These are phyloP conservation scores for Skeletonema costatum DNA, from an alignment of 108 stramenopile genomes.

Conservation along the genomic window DNA sequence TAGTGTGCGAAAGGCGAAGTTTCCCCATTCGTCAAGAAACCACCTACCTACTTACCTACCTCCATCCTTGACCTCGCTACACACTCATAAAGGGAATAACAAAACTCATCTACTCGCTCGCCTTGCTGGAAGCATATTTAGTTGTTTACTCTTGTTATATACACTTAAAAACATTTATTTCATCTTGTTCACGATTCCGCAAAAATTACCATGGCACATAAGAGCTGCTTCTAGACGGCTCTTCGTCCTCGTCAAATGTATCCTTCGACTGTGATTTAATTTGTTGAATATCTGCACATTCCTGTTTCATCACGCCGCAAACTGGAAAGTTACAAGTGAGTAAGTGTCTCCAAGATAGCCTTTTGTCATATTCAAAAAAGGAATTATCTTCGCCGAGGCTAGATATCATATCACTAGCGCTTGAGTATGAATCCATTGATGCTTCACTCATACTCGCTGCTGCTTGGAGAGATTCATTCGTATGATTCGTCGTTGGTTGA, in stretches of 20 bases:
- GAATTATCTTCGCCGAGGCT: not conserved
- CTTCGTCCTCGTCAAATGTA: not conserved
- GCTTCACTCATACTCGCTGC: not conserved
- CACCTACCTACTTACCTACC: too few species aligned
- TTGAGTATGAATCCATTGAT: not conserved
- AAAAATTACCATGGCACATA: not conserved
- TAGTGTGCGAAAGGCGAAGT: too few species aligned
- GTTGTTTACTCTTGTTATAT: too few species aligned
- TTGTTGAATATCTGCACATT: not conserved
- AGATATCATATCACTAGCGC: not conserved
- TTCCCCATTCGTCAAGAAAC: too few species aligned
- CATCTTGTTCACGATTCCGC: not conserved
- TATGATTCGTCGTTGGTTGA: not conserved
- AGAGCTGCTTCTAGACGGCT: not conserved
- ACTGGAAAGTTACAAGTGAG: not conserved
- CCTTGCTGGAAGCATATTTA: too few species aligned
- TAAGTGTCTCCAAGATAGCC: not conserved
- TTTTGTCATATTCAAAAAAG: not conserved
- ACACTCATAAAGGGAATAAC: too few species aligned
- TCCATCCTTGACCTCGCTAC: too few species aligned
- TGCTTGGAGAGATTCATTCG: not conserved
- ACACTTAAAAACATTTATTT: not conserved
- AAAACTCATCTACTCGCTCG: too few species aligned
- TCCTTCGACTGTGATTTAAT: not conserved
- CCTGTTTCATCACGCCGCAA: not conserved